Evolutionary conservation across 305 asterid species (phyloP).

Genomic region (Fraxinus greggii): DNA sequence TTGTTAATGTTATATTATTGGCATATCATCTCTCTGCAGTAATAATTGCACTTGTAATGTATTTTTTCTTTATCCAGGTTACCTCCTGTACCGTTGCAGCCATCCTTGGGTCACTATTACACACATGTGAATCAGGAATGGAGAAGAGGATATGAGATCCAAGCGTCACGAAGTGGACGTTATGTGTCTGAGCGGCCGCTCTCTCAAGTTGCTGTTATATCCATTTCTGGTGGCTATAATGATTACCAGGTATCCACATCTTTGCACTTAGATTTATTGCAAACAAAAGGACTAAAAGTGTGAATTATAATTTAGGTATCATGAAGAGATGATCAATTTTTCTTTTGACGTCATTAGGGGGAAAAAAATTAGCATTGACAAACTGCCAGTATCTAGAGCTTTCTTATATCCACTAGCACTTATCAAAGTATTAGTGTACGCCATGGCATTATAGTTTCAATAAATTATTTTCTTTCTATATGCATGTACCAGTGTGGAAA

Average conservation of each 20-base stretch:
- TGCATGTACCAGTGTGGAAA: background rate
- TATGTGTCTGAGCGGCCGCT: conserved; percentile 58
- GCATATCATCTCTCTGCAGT: conserved; percentile 11
- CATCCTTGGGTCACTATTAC: conserved; percentile 89
- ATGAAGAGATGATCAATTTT: conserved; percentile 5
- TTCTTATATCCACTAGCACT: conserved; percentile 13
- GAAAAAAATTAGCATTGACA: background rate
- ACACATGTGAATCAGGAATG: conserved; percentile 73
- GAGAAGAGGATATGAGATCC: conserved; percentile 81
- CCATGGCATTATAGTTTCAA: conserved; percentile 11
- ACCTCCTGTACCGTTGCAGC: conserved; percentile 89
- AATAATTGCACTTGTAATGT: conserved; percentile 6
- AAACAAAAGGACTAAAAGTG: conserved; percentile 8
- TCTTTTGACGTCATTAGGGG: background rate
- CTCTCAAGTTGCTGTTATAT: conserved; percentile 69
- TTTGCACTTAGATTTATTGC: conserved; percentile 19
- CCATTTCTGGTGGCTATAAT: conserved; percentile 92
- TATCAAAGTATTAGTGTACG: background rate
- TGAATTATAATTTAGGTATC: conserved; percentile 14
- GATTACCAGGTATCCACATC: conserved; percentile 79
- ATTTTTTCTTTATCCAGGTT: conserved; percentile 51
- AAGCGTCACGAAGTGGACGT: conserved; percentile 58
- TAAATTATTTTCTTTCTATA: background rate
- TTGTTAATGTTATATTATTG: conserved; percentile 11
- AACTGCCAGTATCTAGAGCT: conserved; percentile 12